phyloP scores from a whole-genome alignment of 257 asterid genomes.

The Cruciata laevipes region DNA sequence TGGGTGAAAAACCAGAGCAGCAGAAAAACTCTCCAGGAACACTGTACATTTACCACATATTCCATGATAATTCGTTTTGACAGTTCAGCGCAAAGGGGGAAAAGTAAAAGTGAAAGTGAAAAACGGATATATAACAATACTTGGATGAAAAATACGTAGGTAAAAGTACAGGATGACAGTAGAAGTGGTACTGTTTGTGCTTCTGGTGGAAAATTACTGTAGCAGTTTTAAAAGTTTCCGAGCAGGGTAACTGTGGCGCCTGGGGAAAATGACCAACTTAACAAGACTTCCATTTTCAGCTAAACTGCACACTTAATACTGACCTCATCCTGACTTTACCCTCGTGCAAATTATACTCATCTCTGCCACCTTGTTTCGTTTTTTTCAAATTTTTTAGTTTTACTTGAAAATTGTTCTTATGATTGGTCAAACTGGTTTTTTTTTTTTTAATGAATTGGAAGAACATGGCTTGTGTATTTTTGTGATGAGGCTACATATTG shows the following conservation, averaged over 20 bases:
- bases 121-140: background rate
- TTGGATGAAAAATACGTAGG: background rate
- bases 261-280: slow-evolving; percentile 27
- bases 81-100: background rate
- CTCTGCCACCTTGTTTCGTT: background rate
- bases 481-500: too few species aligned
- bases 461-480: background rate
- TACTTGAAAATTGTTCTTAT: background rate
- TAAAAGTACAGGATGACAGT: background rate
- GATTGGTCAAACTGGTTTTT: background rate
- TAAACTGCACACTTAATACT: slow-evolving; percentile 16
- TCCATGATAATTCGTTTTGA: background rate
- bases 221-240: slow-evolving; percentile 15
- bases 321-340: slow-evolving; percentile 9
- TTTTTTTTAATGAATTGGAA: too few species aligned
- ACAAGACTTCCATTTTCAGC: slow-evolving; percentile 32
- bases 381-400: background rate
- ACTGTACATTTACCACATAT: background rate
- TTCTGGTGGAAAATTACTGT: slow-evolving; percentile 10
- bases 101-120: background rate
- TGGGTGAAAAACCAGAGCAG: background rate
- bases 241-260: slow-evolving; percentile 20
- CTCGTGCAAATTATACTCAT: background rate
- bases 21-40: background rate
- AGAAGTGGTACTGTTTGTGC: background rate